These are phyloP conservation scores for Aspergillus ellipticus DNA, from an alignment of 495 filamentous ascomycete genomes.

Conservation along the genomic window DNA sequence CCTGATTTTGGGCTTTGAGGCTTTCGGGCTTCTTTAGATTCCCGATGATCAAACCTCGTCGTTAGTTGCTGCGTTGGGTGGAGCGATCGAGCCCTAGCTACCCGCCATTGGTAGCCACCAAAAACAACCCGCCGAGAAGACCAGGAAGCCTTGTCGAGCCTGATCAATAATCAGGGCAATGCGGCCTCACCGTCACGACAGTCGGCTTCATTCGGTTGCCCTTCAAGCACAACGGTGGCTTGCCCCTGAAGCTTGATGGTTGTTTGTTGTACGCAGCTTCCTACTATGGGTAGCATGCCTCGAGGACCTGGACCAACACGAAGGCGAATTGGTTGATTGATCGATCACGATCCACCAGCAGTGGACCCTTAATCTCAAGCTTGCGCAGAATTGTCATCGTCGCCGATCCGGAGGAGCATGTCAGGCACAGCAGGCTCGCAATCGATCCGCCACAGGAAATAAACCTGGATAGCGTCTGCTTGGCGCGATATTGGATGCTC, in stretches of 20 bases:
- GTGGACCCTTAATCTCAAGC: background rate
- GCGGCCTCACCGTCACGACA: background rate
- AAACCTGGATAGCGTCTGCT: conserved; percentile 4
- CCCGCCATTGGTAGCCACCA: no score
- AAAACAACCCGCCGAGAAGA: no score
- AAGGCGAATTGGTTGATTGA: background rate
- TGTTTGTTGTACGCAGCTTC: background rate
- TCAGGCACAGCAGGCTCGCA: background rate
- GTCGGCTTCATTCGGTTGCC: background rate
- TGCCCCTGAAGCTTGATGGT: background rate
- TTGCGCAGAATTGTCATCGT: background rate
- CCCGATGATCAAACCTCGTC: no score
- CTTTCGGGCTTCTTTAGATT: no score
- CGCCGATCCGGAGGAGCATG: background rate
- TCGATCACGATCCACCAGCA: background rate
- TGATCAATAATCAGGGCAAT: background rate
- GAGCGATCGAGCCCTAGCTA: no score
- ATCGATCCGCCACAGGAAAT: background rate
- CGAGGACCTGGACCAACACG: background rate
- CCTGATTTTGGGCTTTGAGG: background rate
- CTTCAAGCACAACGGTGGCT: background rate
- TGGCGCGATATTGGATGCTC: background rate
- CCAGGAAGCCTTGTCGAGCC: background rate
- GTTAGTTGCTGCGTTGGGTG: no score
- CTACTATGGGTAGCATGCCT: background rate